These are phyloP conservation scores for Sclerotinia sclerotiorum DNA, from an alignment of 2,329 filamentous ascomycete species.

Conservation along the genomic window DNA sequence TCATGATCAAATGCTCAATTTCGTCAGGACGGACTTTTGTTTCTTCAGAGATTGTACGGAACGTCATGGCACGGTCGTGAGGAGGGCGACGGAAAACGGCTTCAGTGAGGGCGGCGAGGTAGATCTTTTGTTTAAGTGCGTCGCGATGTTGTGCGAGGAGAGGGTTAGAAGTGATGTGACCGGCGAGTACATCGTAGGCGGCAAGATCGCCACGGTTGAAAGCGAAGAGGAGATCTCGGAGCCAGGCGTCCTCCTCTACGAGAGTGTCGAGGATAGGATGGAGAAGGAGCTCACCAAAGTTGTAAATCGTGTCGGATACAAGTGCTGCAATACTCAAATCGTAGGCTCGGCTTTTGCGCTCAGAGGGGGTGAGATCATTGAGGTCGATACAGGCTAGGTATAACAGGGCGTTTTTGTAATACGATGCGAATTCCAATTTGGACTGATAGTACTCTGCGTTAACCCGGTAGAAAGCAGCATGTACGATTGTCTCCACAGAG, in stretches of 20 bases:
- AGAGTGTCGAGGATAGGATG: conserved; percentile 93
- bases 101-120: conserved; percentile 92
- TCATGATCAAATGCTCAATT: conserved; percentile 99
- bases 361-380: conserved; percentile 66
- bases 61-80: conserved; percentile 93
- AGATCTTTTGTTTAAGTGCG: conserved; percentile 96
- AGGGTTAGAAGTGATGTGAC: conserved; percentile 76
- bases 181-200: conserved; percentile 80
- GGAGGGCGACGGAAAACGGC: conserved; percentile 93
- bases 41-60: conserved; percentile 82
- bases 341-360: conserved; percentile 82
- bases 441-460: conserved; percentile 93
- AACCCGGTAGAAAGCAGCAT: conserved; percentile 93
- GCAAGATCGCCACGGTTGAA: conserved; percentile 94
- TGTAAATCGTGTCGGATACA: conserved; percentile 95
- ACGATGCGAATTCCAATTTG: conserved; percentile 89
- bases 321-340: conserved; percentile 90
- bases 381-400: conserved; percentile 96
- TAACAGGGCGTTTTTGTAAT: conserved; percentile 95
- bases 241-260: conserved; percentile 76
- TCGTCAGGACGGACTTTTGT: conserved; percentile 89
- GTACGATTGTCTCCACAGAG: conserved; percentile 90
- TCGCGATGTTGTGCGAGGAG: conserved; percentile 76
- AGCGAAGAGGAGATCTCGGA: conserved; percentile 92
- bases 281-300: conserved; percentile 97